Evolutionary conservation across 2,329 filamentous ascomycete genomes (phyloP).

Genomic region (Ceratocystis cubensis): DNA sequence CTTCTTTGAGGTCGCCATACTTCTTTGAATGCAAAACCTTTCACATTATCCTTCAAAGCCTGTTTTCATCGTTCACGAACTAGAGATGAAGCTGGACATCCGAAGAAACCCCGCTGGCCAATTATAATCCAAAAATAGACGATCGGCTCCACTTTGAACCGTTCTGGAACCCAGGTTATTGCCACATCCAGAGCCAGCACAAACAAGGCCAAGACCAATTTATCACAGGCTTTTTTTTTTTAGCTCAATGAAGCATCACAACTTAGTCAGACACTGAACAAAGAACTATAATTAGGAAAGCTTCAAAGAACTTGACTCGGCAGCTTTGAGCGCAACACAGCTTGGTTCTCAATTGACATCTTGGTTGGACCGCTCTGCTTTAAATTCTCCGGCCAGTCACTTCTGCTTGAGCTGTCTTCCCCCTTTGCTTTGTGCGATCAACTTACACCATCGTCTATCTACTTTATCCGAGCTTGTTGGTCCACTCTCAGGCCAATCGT

Average conservation of each 20-base stretch:
- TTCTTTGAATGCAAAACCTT: constrained; percentile 1
- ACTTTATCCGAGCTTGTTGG: background rate
- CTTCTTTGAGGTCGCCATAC: too few relatives aligned
- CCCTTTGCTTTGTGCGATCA: background rate
- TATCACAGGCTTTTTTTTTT: background rate
- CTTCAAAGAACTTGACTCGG: background rate
- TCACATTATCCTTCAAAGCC: background rate
- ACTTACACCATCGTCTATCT: background rate
- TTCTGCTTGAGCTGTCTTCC: background rate
- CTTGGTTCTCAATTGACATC: background rate
- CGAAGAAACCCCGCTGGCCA: constrained; percentile 15
- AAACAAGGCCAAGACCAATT: background rate
- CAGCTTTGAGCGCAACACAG: background rate
- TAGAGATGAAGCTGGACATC: constrained; percentile 3
- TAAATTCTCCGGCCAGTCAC: background rate
- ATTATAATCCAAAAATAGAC: background rate
- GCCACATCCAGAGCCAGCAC: background rate
- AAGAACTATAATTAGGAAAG: background rate
- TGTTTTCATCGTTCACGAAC: background rate
- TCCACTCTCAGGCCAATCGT: background rate
- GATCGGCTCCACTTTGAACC: constrained; percentile 4
- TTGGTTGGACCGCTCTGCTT: background rate
- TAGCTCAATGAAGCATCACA: background rate
- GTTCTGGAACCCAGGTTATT: background rate
- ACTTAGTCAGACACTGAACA: background rate